Conservation (phyloP, 1,284 basidiomycete genomes). For the Cryptococcus maquisensis region DNA sequence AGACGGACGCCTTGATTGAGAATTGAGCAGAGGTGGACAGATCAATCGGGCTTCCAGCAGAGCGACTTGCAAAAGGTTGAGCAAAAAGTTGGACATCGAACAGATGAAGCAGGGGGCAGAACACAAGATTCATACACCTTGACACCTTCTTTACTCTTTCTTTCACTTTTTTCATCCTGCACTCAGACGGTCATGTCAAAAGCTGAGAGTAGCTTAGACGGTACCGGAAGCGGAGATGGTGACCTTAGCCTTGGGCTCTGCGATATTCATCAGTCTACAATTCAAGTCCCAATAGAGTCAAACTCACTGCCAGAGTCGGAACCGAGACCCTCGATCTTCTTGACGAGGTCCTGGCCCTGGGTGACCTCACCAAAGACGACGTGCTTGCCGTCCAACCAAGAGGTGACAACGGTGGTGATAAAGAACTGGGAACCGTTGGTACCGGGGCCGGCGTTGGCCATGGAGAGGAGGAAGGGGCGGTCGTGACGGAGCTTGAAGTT, state of each 20-base stretch:
- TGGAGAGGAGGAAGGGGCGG: slow-evolving; percentile 65
- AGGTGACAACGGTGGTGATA: slow-evolving; percentile 65
- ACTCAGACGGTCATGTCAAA: background rate
- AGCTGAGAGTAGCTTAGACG: slow-evolving; percentile 19
- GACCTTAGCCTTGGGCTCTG: slow-evolving; percentile 46
- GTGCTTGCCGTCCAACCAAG: slow-evolving; percentile 64
- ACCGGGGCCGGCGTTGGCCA: slow-evolving; percentile 67
- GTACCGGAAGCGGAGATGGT: slow-evolving; percentile 48
- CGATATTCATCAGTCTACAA: background rate
- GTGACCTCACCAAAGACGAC: slow-evolving; percentile 85
- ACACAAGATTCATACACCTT: background rate
- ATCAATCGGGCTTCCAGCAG: too few relatives aligned
- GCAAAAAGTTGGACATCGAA: too few relatives aligned
- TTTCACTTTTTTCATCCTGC: background rate
- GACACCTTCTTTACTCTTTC: background rate
- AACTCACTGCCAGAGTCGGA: slow-evolving; percentile 47
- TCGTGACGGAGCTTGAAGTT: slow-evolving; percentile 74
- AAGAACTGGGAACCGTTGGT: slow-evolving; percentile 66
- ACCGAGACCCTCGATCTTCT: slow-evolving; percentile 50
- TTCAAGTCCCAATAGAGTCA: too few relatives aligned
- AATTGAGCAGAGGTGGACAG: too few relatives aligned
- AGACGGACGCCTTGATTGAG: too few relatives aligned
- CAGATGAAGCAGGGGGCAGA: background rate
- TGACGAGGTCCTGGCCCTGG: slow-evolving; percentile 71
- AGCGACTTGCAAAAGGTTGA: too few relatives aligned